A percentile compares a stretch with the other conserved stretches of the same genome.
Conservation (phyloP, 352 stramenopile genomes). For the Blastocystis sp. region DNA sequence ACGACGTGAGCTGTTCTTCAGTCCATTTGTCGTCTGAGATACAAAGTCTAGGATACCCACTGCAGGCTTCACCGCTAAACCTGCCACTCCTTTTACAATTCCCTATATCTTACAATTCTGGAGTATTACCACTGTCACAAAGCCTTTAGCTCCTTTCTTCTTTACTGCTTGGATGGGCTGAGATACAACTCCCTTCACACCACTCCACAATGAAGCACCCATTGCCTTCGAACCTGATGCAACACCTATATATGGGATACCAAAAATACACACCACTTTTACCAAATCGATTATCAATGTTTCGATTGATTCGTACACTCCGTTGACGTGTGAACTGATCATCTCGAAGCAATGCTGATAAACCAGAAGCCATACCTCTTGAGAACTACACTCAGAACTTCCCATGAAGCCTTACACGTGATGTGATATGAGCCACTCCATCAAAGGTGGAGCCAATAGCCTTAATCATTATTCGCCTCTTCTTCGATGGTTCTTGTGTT, state of each 20-base stretch:
- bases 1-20: conserved; percentile 46
- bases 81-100: conserved; percentile 2
- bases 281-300: neutral
- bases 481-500: neutral
- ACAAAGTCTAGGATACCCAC: conserved; percentile 42
- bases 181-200: conserved; percentile 39
- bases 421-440: conserved; percentile 26
- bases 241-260: neutral
- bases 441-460: conserved; percentile 23
- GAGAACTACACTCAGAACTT: neutral
- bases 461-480: neutral
- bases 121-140: neutral
- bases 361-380: neutral
- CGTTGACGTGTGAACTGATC: conserved; percentile 16
- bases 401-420: neutral
- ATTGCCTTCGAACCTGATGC: conserved; percentile 26
- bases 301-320: conserved; percentile 10
- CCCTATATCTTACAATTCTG: neutral
- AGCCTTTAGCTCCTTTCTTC: neutral
- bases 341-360: conserved; percentile 8
- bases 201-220: conserved; percentile 24
- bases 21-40: conserved; percentile 34
- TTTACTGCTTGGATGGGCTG: neutral
- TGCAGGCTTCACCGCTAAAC: conserved; percentile 15
- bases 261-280: neutral